These are phyloP conservation scores for Dactylellina cionopaga DNA, from an alignment of 2,329 filamentous ascomycete species.

Conservation along the genomic window DNA sequence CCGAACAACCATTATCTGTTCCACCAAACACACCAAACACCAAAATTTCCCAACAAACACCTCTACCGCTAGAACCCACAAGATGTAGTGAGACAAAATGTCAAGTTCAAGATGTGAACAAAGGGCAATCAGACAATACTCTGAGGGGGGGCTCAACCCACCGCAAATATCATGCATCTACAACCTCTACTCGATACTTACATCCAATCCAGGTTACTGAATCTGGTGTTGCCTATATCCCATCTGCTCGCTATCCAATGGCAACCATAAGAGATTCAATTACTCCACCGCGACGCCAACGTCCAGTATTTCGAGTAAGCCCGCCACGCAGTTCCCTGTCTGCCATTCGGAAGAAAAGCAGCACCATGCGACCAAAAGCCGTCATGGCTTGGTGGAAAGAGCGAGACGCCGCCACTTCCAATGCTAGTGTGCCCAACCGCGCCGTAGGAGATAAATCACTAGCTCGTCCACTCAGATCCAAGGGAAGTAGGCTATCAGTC, in stretches of 20 bases:
- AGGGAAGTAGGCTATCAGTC: neutral
- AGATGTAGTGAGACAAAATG: neutral
- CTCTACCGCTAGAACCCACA: no score
- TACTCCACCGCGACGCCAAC: neutral
- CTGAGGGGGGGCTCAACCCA: neutral
- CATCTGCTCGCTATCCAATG: neutral
- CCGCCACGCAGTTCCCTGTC: slow-evolving; percentile 15
- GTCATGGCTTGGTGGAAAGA: slow-evolving; percentile 53
- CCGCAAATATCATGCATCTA: neutral
- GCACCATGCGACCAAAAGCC: slow-evolving; percentile 16
- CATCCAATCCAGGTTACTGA: neutral
- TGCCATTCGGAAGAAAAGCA: slow-evolving; percentile 13
- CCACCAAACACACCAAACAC: slow-evolving; percentile 2
- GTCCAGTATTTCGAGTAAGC: slow-evolving; percentile 11
- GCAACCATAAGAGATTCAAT: neutral
- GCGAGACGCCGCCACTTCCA: slow-evolving; percentile 8
- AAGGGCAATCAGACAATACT: neutral
- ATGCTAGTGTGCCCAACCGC: neutral
- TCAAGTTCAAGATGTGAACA: neutral
- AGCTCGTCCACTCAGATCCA: neutral
- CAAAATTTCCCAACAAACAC: neutral
- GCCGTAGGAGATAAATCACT: neutral
- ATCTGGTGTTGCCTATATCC: neutral
- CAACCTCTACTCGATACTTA: neutral
- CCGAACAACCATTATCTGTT: neutral